Conservation (phyloP, 2,329 filamentous ascomycete species). For the Hypoxylon sp. region DNA sequence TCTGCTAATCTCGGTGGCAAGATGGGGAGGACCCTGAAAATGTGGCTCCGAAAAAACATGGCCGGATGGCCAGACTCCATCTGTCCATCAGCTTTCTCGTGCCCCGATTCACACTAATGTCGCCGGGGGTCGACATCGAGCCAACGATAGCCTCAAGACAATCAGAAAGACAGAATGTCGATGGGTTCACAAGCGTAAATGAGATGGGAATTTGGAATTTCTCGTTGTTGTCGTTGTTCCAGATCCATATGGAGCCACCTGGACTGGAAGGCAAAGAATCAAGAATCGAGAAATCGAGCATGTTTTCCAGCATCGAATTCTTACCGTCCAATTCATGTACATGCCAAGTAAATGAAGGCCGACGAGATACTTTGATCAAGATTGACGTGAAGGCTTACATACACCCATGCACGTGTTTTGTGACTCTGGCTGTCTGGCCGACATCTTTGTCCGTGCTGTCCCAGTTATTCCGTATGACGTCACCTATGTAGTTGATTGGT, state of each 20-base stretch:
- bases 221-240: too few species aligned
- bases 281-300: too few species aligned
- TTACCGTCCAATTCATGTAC: too few species aligned
- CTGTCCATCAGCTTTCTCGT: not conserved
- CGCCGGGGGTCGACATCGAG: constrained; percentile 19
- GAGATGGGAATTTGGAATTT: too few species aligned
- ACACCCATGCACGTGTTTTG: constrained; percentile 25
- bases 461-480: constrained; percentile 26
- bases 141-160: constrained; percentile 3
- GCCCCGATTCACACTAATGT: constrained; percentile 29
- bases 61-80: constrained; percentile 5
- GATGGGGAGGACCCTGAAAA: not conserved
- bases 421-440: constrained; percentile 10
- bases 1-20: not conserved
- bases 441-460: constrained; percentile 28
- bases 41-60: constrained; percentile 6
- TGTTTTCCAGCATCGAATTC: too few species aligned
- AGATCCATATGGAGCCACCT: too few species aligned
- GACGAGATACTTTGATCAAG: not conserved
- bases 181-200: too few species aligned
- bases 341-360: not conserved
- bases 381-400: not conserved
- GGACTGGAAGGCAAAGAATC: too few species aligned
- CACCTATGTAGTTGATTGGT: constrained; percentile 11
- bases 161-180: too few species aligned